Base-by-base conservation (phyloP, 1,139 yeast species). In the Tardiomyces depauwii region DNA sequence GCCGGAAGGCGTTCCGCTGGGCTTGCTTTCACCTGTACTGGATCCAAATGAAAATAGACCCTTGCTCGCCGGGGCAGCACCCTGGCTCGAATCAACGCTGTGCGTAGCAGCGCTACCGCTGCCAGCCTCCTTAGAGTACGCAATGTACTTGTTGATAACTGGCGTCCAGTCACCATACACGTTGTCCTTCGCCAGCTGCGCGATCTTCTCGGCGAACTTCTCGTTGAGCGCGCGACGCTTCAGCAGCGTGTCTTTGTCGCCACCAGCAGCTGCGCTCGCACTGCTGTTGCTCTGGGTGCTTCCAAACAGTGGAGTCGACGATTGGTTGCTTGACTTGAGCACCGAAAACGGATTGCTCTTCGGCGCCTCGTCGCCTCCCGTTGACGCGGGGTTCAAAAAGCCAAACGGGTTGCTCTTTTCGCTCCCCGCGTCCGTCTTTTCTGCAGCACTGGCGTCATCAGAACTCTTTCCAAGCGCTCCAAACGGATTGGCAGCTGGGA, bases 161-260 rank as follows among this genome's bases (percentile, higher is more conserved):
- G 76, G 69, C 0, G 77, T 65, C 59, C 84, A 76, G 55, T 84
- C 78, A 0, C 76, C 80, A 18, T 77, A 67, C 0, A 80, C 73
- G 50, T 77, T 75, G 2, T 67, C 64, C 1, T 58, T 55, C 42
- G 72, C 62, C 25, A 74, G 66, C 33, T 67, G 64, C 33, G 66
- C 66, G 42, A 87, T 61, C 28, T 77, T 68, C 18, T 71, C 70
- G 27, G 76, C 65, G 54, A 87, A 82, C 50, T 73, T 77, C 23
- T 76, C 74, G 60, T 86, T 86, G 59, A 87, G 71, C 1, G 95
- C 94, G 7, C 58, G 55, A 32, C 50, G 47, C 28, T 53, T 52
- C 21, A 61, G 44, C 18, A 48, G 43, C 43, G 45, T 45, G 2
- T 45, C 47, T 28, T 43, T 44, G 28, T 30, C 40, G 9, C 23